Evolutionary conservation across 495 filamentous ascomycete species (phyloP).

Genomic region (Evansstolkia leycettana): DNA sequence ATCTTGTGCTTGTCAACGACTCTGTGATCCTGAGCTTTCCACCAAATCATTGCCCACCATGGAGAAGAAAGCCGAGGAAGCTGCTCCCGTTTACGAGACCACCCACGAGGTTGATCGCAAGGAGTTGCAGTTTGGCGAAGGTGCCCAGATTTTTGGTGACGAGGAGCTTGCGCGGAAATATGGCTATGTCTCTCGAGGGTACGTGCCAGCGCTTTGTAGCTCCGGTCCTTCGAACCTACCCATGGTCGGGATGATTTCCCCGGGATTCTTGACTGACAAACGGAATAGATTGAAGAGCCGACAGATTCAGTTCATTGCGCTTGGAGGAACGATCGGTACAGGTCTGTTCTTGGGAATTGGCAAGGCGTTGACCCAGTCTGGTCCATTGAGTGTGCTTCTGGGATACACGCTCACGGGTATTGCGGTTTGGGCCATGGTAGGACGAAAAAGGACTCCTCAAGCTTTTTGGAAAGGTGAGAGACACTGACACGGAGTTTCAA

Average conservation of each 20-base stretch:
- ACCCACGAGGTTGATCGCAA: background rate
- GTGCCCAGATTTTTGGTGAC: conserved; percentile 1
- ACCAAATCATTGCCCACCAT: too few relatives aligned
- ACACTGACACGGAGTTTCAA: too few relatives aligned
- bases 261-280: background rate
- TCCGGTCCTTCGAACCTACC: too few relatives aligned
- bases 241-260: too few relatives aligned
- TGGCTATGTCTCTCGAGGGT: conserved; percentile 11
- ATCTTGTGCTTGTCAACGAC: too few relatives aligned
- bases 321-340: conserved; percentile 60
- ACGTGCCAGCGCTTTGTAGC: conserved; percentile 6
- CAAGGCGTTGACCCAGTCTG: conserved; percentile 42
- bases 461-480: too few relatives aligned
- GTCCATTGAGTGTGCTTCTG: conserved; percentile 49
- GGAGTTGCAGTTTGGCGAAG: background rate
- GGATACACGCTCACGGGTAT: conserved; percentile 50
- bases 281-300: conserved; percentile 34
- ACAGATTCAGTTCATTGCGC: conserved; percentile 48
- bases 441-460: too few relatives aligned
- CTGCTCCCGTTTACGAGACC: background rate
- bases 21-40: too few relatives aligned
- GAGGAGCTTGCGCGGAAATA: background rate
- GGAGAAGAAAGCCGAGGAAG: too few relatives aligned
- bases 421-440: conserved; percentile 32
- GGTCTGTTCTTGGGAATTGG: conserved; percentile 59